Evolutionary conservation across 73 alveolate genomes (phyloP), one percentile per base, ranked within the genome.

Genomic region (Blepharisma japonicum): DNA sequence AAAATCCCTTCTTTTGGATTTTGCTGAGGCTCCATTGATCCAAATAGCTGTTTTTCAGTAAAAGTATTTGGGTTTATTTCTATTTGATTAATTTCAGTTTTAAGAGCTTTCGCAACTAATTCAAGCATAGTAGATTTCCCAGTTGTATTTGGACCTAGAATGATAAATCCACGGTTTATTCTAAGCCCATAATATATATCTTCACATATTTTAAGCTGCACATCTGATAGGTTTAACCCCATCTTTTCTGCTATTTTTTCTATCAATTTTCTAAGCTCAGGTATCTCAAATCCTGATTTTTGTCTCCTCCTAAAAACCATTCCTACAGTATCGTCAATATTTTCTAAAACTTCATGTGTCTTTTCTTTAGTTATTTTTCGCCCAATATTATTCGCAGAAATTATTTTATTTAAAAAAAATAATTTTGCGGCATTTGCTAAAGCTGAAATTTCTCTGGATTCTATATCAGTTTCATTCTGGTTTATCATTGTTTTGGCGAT

Each of bases 241-340:
- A 61, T 18, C 2, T 14, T 2, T 11, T 14, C 50, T 8, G 23
- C 14, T 2, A 1, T 9, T 61, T 61, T n/a, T 25, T 5, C 74
- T 14, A 61, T n/a, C 11, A n/a, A n/a, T 61, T 61, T 61, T 25
- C 74, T 61, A 14, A 61, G 74, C 74, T 61, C 74, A 25, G 74
- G 74, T 5, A 20, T 8, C 47, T 61, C 74, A 25, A 61, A 61
- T 18, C 50, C 74, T 61, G 47, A 1, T 20, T 39, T n/a, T 61
- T 61, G 74, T 14, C 74, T n/a, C 23, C 23, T 61, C 2, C 74
- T n/a, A 25, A 61, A 61, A 20, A 61, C 74, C 18, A n/a, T 18
- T 8, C 47, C 74, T 14, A 61, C 74, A 25, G 50, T 14, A 5
- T 61, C 74, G 47, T 61, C 74, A 25, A 14, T 14, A 61, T 61